Evolutionary conservation across 2,329 filamentous ascomycete species (phyloP).

Genomic region (Paracamarosporium sp.): DNA sequence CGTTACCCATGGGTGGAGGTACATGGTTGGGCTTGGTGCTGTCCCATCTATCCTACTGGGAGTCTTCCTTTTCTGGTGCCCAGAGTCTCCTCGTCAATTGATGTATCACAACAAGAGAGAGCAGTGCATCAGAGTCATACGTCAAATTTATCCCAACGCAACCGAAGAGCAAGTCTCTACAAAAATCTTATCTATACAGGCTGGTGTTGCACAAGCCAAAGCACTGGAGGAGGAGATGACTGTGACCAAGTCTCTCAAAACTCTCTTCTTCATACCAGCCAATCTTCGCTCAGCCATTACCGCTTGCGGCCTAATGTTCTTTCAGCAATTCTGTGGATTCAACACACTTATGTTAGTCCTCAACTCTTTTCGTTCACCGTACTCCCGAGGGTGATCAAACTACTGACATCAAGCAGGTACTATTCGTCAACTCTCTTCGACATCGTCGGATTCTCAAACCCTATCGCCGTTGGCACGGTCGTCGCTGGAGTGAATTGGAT

Average conservation of each 20-base stretch:
- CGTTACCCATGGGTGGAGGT: background rate
- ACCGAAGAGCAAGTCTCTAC: background rate
- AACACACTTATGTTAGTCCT: constrained; percentile 49
- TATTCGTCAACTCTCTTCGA: constrained; percentile 53
- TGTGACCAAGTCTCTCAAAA: background rate
- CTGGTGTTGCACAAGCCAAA: background rate
- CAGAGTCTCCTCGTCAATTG: background rate
- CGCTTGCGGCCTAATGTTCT: constrained; percentile 60
- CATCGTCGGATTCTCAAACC: constrained; percentile 58
- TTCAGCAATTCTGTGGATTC: constrained; percentile 56
- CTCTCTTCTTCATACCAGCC: background rate
- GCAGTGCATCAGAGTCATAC: background rate
- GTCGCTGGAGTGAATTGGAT: constrained; percentile 57
- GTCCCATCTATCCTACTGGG: background rate
- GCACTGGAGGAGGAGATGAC: background rate
- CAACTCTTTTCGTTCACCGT: too few species aligned
- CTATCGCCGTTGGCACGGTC: constrained; percentile 55
- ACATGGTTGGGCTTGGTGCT: background rate
- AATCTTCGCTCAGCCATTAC: constrained; percentile 52
- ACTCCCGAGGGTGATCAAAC: too few species aligned
- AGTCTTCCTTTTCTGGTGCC: background rate
- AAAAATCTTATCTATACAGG: background rate
- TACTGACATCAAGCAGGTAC: constrained; percentile 29
- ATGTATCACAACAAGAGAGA: background rate
- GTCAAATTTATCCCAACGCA: background rate